phyloP scores from a whole-genome alignment of 176 grass and related monocot species.

The Secale cereale region DNA sequence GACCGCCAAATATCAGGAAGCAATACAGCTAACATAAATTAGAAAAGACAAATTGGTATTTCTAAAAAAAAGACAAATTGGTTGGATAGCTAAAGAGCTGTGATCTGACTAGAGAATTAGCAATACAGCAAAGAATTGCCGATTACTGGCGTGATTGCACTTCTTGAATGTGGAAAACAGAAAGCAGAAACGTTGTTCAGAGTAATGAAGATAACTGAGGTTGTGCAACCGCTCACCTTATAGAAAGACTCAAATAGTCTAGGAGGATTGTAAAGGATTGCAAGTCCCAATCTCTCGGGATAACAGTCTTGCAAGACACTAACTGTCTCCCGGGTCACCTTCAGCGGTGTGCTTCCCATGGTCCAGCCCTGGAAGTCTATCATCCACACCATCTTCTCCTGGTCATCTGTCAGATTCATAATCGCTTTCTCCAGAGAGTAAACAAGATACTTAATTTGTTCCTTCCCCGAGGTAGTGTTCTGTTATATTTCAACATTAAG shows the following conservation, averaged over 20 bases:
- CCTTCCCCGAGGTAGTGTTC: constrained; percentile 60
- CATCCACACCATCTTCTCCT: constrained; percentile 86
- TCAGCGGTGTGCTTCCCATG: constrained; percentile 58
- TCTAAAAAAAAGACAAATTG: not conserved
- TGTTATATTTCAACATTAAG: constrained; percentile 24
- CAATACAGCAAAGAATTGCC: not conserved
- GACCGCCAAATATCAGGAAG: not conserved
- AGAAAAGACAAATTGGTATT: not conserved
- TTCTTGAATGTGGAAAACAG: not conserved
- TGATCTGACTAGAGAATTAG: not conserved
- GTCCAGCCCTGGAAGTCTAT: constrained; percentile 77
- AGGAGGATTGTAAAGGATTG: constrained; percentile 80
- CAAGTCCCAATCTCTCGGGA: constrained; percentile 73
- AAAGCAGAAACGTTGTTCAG: not conserved
- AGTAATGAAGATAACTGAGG: constrained; percentile 17
- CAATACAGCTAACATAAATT: not conserved
- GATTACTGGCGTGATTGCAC: not conserved
- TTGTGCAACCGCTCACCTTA: constrained; percentile 41
- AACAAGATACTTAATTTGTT: constrained; percentile 80
- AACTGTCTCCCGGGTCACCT: constrained; percentile 64
- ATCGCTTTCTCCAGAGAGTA: constrained; percentile 83
- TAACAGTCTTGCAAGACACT: constrained; percentile 74
- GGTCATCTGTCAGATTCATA: constrained; percentile 46
- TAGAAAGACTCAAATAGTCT: constrained; percentile 84
- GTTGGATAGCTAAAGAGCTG: not conserved